phyloP scores from a whole-genome alignment of 2,329 filamentous ascomycete genomes.

The Hymenoscyphus infarciens region DNA sequence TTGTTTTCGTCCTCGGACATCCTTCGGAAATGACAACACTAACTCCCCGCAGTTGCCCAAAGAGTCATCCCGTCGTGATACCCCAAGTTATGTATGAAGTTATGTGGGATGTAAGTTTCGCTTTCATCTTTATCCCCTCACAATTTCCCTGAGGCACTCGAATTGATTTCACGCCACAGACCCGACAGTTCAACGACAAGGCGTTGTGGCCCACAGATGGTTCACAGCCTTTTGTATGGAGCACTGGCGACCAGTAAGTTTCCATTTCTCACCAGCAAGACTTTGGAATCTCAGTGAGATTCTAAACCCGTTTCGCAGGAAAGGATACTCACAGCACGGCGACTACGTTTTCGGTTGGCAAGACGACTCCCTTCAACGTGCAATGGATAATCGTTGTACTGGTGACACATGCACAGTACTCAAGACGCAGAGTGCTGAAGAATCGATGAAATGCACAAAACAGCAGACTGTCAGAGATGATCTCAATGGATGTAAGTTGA shows the following conservation, averaged over 20 bases:
- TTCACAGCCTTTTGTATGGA: slow-evolving; percentile 43
- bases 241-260: slow-evolving; percentile 38
- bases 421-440: slow-evolving; percentile 11
- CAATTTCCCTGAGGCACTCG: too few species aligned
- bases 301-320: slow-evolving; percentile 19
- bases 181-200: slow-evolving; percentile 13
- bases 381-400: slow-evolving; percentile 40
- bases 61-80: slow-evolving; percentile 42
- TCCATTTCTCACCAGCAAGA: background rate
- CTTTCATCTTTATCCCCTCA: slow-evolving; percentile 18
- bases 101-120: slow-evolving; percentile 45
- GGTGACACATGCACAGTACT: slow-evolving; percentile 10
- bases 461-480: slow-evolving; percentile 13
- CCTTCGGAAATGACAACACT: too few species aligned
- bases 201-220: slow-evolving; percentile 41
- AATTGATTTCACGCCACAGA: background rate
- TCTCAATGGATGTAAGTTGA: slow-evolving; percentile 15
- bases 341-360: slow-evolving; percentile 52
- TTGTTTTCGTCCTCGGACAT: too few species aligned
- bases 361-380: slow-evolving; percentile 46
- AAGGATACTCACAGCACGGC: slow-evolving; percentile 46
- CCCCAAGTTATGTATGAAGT: slow-evolving; percentile 49
- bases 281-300: too few species aligned
- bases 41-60: slow-evolving; percentile 11
- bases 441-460: slow-evolving; percentile 14